phyloP scores from a whole-genome alignment of 345 rosid species.

The Sisymbrium altissimum region DNA sequence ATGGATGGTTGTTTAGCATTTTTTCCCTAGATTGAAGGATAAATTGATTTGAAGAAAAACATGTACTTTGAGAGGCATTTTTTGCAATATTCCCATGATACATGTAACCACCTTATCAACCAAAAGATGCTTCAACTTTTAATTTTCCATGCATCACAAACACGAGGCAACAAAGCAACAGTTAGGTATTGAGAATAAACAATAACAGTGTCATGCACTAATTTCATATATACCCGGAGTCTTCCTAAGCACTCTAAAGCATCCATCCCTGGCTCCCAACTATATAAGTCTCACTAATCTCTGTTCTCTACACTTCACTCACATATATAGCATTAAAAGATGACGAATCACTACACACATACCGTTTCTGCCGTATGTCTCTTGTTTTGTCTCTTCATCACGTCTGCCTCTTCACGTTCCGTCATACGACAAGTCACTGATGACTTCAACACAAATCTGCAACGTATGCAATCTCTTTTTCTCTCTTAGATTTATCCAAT shows the following conservation, averaged over 20 bases:
- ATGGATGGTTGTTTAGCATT: neutral
- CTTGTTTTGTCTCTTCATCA: conserved; percentile 12
- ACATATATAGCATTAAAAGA: neutral
- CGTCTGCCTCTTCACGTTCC: conserved; percentile 1
- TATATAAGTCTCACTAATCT: neutral
- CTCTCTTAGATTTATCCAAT: neutral
- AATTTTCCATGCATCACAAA: neutral
- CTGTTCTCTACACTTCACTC: neutral
- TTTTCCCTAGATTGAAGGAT: neutral
- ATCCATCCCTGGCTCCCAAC: neutral
- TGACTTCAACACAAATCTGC: conserved; percentile 4
- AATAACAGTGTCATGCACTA: neutral
- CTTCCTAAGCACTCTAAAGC: neutral
- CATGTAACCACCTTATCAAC: neutral
- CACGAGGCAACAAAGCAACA: neutral
- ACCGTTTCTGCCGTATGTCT: neutral
- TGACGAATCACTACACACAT: neutral
- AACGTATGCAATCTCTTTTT: neutral
- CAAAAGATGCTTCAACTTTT: neutral
- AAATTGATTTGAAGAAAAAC: neutral
- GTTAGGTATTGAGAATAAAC: neutral
- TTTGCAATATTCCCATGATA: neutral
- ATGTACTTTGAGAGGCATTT: neutral
- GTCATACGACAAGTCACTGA: conserved; percentile 24
- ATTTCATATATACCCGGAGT: neutral